phyloP scores from a whole-genome alignment of 768 basidiomycete species.

The Leccinum rimulosum region DNA sequence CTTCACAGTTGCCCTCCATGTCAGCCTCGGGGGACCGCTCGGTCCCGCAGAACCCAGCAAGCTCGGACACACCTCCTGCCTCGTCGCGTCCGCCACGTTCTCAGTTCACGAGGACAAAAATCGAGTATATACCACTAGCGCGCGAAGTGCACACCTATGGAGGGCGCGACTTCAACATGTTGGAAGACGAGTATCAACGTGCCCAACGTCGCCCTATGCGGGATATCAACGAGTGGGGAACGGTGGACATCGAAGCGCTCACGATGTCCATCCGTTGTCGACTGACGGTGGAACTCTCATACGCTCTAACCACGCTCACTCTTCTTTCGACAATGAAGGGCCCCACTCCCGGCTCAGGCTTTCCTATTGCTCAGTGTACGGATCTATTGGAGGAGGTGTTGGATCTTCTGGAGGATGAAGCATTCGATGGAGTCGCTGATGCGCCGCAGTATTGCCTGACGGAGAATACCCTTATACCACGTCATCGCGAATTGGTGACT shows the following conservation, averaged over 20 bases:
- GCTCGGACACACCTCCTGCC: slow-evolving; percentile 29
- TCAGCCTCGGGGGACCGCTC: slow-evolving; percentile 18
- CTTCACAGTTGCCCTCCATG: slow-evolving; percentile 19
- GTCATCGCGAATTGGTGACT: slow-evolving; percentile 65
- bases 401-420: slow-evolving; percentile 81
- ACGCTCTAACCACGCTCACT: slow-evolving; percentile 84
- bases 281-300: slow-evolving; percentile 79
- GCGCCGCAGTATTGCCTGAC: slow-evolving; percentile 24
- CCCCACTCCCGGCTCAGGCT: slow-evolving; percentile 53
- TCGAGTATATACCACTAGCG: slow-evolving; percentile 82
- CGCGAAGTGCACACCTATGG: slow-evolving; percentile 76
- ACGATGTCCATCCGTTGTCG: slow-evolving; percentile 91
- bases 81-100: slow-evolving; percentile 38
- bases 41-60: slow-evolving; percentile 21
- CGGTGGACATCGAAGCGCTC: slow-evolving; percentile 87
- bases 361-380: slow-evolving; percentile 69
- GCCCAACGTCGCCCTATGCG: slow-evolving; percentile 57
- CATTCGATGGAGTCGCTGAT: slow-evolving; percentile 54
- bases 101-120: slow-evolving; percentile 68
- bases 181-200: slow-evolving; percentile 60
- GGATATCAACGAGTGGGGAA: slow-evolving; percentile 82
- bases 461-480: slow-evolving; percentile 43
- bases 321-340: slow-evolving; percentile 78
- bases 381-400: slow-evolving; percentile 86
- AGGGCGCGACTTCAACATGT: slow-evolving; percentile 70